Conservation (phyloP, 306 rosid species). For the Phaseolus lunatus region DNA sequence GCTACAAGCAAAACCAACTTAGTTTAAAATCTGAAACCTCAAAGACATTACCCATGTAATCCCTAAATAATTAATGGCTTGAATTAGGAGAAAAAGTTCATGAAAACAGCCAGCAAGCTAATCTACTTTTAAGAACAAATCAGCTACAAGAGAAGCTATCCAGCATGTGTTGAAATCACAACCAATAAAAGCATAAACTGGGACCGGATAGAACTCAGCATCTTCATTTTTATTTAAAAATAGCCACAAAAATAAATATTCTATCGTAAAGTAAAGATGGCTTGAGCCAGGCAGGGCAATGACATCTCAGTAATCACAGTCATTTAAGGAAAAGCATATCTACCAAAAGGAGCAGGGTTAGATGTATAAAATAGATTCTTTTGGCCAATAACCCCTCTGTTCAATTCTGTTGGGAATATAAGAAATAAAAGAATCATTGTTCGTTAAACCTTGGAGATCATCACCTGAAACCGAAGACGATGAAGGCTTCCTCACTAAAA, state of each 20-base stretch:
- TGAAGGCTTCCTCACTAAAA: constrained; percentile 81
- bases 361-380: constrained; percentile 5
- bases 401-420: not conserved
- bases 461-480: constrained; percentile 73
- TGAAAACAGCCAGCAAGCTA: not conserved
- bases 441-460: constrained; percentile 24
- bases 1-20: constrained; percentile 3
- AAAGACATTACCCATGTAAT: not conserved
- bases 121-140: not conserved
- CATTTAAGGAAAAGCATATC: constrained; percentile 2
- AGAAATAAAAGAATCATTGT: constrained; percentile 1
- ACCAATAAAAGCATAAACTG: not conserved
- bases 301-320: not conserved
- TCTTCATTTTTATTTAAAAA: not conserved
- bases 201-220: not conserved
- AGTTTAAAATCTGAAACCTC: constrained; percentile 17
- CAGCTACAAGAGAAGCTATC: constrained; percentile 16
- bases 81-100: not conserved
- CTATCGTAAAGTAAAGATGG: not conserved
- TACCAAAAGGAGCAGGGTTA: not conserved
- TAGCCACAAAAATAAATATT: not conserved
- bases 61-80: not conserved
- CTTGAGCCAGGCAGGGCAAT: not conserved
- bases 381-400: not conserved
- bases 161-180: not conserved